Evolutionary conservation across 2,329 filamentous ascomycete genomes (phyloP).

Genomic region (Neopestalotiopsis rosae): DNA sequence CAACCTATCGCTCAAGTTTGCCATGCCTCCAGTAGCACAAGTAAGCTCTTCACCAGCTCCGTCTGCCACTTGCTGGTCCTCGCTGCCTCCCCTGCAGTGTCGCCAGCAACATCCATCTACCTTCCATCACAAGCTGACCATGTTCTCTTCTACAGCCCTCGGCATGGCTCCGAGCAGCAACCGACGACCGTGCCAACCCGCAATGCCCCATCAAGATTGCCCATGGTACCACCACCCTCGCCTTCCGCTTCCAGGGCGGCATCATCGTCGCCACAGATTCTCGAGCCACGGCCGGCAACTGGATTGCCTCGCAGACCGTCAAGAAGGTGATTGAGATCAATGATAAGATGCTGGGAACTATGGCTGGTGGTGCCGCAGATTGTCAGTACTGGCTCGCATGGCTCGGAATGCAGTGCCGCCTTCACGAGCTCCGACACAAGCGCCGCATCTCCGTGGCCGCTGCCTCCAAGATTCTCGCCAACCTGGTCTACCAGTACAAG

Average conservation of each 20-base stretch:
- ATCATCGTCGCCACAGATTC: slow-evolving; percentile 99
- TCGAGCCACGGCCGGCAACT: slow-evolving; percentile 94
- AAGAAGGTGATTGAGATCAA: slow-evolving; percentile 99
- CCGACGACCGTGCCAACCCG: slow-evolving; percentile 96
- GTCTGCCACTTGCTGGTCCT: slow-evolving; percentile 9
- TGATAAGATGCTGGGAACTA: slow-evolving; percentile 89
- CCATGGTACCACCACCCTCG: slow-evolving; percentile 96
- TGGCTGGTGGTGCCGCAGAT: slow-evolving; percentile 98
- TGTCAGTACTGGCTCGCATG: slow-evolving; percentile 99
- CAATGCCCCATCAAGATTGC: slow-evolving; percentile 99
- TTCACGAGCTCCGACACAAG: slow-evolving; percentile 99
- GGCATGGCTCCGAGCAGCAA: slow-evolving; percentile 94
- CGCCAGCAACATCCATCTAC: not conserved
- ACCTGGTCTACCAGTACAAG: slow-evolving; percentile 98
- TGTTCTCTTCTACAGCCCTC: slow-evolving; percentile 65
- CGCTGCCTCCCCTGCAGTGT: not conserved
- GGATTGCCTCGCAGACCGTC: slow-evolving; percentile 99
- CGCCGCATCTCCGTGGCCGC: slow-evolving; percentile 97
- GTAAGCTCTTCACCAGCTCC: slow-evolving; percentile 54
- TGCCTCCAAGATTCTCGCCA: slow-evolving; percentile 97
- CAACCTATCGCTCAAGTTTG: slow-evolving; percentile 88
- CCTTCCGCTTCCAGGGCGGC: slow-evolving; percentile 96
- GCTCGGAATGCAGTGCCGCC: slow-evolving; percentile 97
- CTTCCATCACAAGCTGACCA: slow-evolving; percentile 11
- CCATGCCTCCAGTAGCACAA: slow-evolving; percentile 89